phyloP scores from a whole-genome alignment of 2,329 filamentous ascomycete genomes.

The Penicillium sp. region DNA sequence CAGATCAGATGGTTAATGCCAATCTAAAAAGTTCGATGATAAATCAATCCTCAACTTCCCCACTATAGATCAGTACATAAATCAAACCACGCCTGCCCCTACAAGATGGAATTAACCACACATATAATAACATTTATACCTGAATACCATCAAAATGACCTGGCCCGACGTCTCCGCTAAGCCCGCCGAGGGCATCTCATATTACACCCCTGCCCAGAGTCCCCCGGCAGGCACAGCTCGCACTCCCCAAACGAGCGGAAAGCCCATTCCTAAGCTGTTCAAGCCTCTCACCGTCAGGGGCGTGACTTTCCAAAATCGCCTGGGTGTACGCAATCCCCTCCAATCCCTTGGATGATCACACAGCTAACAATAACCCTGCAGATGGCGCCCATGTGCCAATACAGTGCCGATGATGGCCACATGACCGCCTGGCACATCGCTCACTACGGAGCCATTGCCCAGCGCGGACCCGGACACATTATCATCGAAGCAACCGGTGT shows the following conservation, averaged over 20 bases:
- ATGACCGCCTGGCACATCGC: slow-evolving; percentile 78
- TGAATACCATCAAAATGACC: slow-evolving; percentile 17
- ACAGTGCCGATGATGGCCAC: slow-evolving; percentile 67
- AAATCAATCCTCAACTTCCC: not conserved
- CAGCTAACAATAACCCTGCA: not conserved
- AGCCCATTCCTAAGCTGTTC: slow-evolving; percentile 56
- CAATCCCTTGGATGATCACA: not conserved
- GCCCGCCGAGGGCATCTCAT: slow-evolving; percentile 43
- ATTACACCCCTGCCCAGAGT: slow-evolving; percentile 41
- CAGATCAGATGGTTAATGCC: not conserved
- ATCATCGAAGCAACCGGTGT: slow-evolving; percentile 80
- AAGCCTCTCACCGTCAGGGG: slow-evolving; percentile 59
- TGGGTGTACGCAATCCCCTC: slow-evolving; percentile 47
- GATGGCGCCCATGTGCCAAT: slow-evolving; percentile 61
- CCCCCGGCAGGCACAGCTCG: slow-evolving; percentile 42
- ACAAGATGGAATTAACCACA: not conserved
- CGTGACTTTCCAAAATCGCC: slow-evolving; percentile 63
- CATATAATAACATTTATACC: not conserved
- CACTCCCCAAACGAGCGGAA: slow-evolving; percentile 44
- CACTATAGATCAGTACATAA: not conserved
- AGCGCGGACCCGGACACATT: slow-evolving; percentile 72
- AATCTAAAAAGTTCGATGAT: not conserved
- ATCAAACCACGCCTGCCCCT: not conserved
- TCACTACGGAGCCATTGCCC: slow-evolving; percentile 75
- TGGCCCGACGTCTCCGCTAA: slow-evolving; percentile 38